phyloP scores from a whole-genome alignment of 2,329 filamentous ascomycete genomes.

The Fusarium graminum region DNA sequence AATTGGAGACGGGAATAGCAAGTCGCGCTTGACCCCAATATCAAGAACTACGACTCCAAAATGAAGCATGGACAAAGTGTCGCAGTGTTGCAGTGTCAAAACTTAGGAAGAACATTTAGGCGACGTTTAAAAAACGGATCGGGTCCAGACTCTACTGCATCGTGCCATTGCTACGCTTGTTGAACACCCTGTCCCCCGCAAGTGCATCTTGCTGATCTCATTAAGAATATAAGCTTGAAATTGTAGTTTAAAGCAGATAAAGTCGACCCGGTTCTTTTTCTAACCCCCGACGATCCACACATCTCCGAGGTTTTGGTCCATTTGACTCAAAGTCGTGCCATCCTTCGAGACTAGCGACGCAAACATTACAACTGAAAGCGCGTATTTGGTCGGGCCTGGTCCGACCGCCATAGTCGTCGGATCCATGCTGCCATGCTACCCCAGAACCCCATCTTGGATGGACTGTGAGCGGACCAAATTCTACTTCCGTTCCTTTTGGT shows the following conservation, averaged over 20 bases:
- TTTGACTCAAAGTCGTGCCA: constrained; percentile 9
- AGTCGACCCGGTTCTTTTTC: constrained; percentile 42
- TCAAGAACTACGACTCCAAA: not conserved
- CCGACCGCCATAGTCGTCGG: not conserved
- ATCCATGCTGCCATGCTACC: not conserved
- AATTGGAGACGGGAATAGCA: constrained; percentile 46
- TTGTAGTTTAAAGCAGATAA: constrained; percentile 26
- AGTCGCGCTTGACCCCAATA: constrained; percentile 21
- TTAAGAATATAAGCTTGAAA: constrained; percentile 8
- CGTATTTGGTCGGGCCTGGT: constrained; percentile 13
- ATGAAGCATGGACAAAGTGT: not conserved
- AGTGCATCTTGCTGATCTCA: constrained; percentile 24
- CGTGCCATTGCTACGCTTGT: constrained; percentile 8
- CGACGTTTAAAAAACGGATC: constrained; percentile 32
- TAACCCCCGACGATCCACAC: constrained; percentile 35
- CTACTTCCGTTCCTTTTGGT: constrained; percentile 3
- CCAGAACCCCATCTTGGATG: constrained; percentile 3
- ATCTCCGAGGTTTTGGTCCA: constrained; percentile 3
- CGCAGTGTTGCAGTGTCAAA: not conserved
- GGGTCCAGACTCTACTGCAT: constrained; percentile 31
- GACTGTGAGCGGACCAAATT: not conserved
- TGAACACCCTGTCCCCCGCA: constrained; percentile 32
- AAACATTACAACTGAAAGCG: constrained; percentile 28
- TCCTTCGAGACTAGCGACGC: not conserved
- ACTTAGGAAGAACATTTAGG: constrained; percentile 13